A percentile compares a stretch with the other conserved stretches of the same genome.
phyloP scores from a whole-genome alignment of 768 basidiomycete genomes.

The Calvatia gigantea region DNA sequence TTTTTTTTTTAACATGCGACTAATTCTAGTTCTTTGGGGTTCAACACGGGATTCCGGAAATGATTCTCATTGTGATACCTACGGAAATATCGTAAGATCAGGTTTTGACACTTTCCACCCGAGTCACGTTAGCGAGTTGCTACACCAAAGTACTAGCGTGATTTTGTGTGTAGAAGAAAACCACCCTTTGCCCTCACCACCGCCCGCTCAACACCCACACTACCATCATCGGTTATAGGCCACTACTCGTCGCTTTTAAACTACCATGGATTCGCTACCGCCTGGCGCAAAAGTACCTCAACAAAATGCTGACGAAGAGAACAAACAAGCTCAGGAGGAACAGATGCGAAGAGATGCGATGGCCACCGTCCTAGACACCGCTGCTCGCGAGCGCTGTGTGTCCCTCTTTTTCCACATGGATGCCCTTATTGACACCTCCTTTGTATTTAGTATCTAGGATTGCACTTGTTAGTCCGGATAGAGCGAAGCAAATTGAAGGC shows the following conservation, averaged over 20 bases:
- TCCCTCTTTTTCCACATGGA: slow-evolving; percentile 11
- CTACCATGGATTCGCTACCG: slow-evolving; percentile 6
- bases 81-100: too few relatives aligned
- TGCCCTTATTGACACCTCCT: slow-evolving; percentile 1
- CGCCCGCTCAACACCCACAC: neutral
- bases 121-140: too few relatives aligned
- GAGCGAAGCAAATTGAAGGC: slow-evolving; percentile 76
- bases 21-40: too few relatives aligned
- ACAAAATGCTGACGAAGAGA: slow-evolving; percentile 42
- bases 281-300: neutral
- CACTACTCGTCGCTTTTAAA: too few relatives aligned
- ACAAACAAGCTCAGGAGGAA: slow-evolving; percentile 63
- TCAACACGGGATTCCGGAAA: too few relatives aligned
- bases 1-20: too few relatives aligned
- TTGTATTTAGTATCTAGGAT: slow-evolving; percentile 72
- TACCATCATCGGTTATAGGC: neutral
- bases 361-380: slow-evolving; percentile 70
- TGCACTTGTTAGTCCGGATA: slow-evolving; percentile 77
- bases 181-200: neutral
- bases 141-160: too few relatives aligned
- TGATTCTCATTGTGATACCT: too few relatives aligned
- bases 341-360: slow-evolving; percentile 75
- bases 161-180: too few relatives aligned
- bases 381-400: slow-evolving; percentile 79
- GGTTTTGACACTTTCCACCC: too few relatives aligned